Conservation (phyloP, 768 basidiomycete genomes). For the Tubosaeta sp. region DNA sequence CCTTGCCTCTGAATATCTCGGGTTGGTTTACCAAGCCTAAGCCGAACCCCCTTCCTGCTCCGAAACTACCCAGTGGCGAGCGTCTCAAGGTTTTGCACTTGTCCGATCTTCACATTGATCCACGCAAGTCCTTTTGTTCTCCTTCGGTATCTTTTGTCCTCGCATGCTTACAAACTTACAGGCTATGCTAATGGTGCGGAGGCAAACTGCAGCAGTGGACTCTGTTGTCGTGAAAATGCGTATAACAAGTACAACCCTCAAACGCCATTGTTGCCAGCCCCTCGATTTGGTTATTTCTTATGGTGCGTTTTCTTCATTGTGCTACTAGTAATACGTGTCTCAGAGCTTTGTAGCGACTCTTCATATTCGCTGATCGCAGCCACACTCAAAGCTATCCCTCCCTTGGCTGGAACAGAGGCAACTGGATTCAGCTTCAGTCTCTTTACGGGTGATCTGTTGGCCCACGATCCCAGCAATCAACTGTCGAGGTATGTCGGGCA, state of each 20-base stretch:
- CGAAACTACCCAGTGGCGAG: constrained; percentile 57
- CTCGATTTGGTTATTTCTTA: constrained; percentile 59
- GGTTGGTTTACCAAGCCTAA: constrained; percentile 77
- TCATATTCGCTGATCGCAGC: constrained; percentile 58
- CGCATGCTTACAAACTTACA: constrained; percentile 21
- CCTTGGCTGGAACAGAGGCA: constrained; percentile 53
- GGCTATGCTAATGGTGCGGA: constrained; percentile 68
- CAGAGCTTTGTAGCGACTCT: constrained; percentile 44
- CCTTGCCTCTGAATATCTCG: constrained; percentile 57
- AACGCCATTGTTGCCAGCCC: constrained; percentile 50
- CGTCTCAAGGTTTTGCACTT: constrained; percentile 69
- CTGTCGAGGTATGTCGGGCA: constrained; percentile 46
- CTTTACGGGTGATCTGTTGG: constrained; percentile 71
- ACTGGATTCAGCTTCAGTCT: constrained; percentile 62
- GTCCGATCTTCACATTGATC: constrained; percentile 76
- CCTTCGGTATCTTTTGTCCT: not conserved
- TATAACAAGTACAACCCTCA: constrained; percentile 50
- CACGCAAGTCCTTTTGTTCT: constrained; percentile 39
- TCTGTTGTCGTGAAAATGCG: constrained; percentile 60
- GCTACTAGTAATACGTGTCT: not conserved
- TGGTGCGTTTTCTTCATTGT: constrained; percentile 39
- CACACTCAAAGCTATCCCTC: constrained; percentile 63
- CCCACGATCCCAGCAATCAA: constrained; percentile 66
- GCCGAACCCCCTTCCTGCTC: constrained; percentile 58
- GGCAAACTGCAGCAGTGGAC: constrained; percentile 63